Base-by-base conservation (phyloP, 257 asterid species). In the Mentha longifolia region DNA sequence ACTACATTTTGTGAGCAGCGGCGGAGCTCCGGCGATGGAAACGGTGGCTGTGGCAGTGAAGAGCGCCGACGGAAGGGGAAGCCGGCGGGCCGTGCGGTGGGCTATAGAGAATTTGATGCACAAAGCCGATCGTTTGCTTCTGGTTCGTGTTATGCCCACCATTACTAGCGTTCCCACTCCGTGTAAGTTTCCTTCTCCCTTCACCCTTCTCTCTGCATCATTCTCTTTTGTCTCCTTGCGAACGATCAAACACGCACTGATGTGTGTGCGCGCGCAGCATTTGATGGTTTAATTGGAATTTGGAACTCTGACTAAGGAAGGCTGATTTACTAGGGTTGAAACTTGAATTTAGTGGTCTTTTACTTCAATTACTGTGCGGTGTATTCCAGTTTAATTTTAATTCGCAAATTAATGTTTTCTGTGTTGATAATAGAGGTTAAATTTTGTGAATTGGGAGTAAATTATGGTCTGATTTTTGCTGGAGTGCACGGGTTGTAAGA, bases 51-150 rank as follows among this genome's bases (percentile, higher is more conserved):
- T 88, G 76, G 96, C 96, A 0, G 96, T 90, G 77, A 88, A 90
- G 85, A 88, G 92, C 74, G 76, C 71, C 5, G 83, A 76, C 7
- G 97, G 98, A 0, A 84, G 71, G 68, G 96, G 98, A 2, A 91
- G 95, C 81, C 86, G 68, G 75, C 81, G 96, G 42, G 98, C 98
- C 43, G 88, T 90, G 45, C 77, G 81, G 9, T 93, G 95, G 93
- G 92, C 96, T n/a, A 86, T 78, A 56, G 86, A 93, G 81, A 91
- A 93, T 52, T 69, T 85, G 79, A 74, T 78, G 78, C 47, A 65
- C 61, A 61, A 74, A 66, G 80, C 81, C 37, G 84, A 86, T 76
- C 82, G 80, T 6, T 64, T 88, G 76, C 71, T 87, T 65, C 80
- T 92, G 51, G 79, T 90, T 80, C 95, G 86, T 77, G 92, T 92